These are phyloP conservation scores for Polysphondylium violaceum DNA, from an alignment of 78 protist species.

Conservation along the genomic window DNA sequence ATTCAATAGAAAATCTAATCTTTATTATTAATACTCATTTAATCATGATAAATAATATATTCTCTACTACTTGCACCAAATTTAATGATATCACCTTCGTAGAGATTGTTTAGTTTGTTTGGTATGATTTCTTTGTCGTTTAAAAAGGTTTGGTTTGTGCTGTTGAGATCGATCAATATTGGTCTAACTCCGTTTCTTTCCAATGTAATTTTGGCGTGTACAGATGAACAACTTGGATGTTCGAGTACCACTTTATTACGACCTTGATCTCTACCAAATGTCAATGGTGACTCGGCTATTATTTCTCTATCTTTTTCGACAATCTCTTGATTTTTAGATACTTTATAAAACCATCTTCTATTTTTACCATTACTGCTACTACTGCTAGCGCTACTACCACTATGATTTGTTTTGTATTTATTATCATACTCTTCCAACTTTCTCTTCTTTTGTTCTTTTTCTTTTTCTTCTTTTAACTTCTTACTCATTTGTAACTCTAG, in stretches of 20 bases:
- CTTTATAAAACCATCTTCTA: constrained; percentile 32
- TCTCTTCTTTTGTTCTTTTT: constrained; percentile 11
- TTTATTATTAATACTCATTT: constrained; percentile 3
- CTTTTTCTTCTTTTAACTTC: constrained; percentile 20
- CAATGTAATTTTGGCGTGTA: constrained; percentile 55
- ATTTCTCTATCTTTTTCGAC: not conserved
- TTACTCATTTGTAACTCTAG: constrained; percentile 9
- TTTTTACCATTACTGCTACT: not conserved
- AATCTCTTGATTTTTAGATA: constrained; percentile 26
- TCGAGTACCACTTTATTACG: constrained; percentile 36
- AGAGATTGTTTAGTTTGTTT: constrained; percentile 24
- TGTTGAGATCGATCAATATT: constrained; percentile 22
- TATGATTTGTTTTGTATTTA: not conserved
- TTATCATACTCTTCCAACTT: constrained; percentile 6
- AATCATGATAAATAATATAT: constrained; percentile 28
- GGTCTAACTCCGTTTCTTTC: not conserved
- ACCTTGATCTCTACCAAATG: constrained; percentile 54
- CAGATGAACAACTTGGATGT: constrained; percentile 59
- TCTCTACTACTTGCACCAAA: constrained; percentile 80
- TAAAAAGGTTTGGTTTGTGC: constrained; percentile 62
- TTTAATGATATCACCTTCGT: constrained; percentile 60
- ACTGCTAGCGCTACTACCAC: not conserved
- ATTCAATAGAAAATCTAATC: not conserved
- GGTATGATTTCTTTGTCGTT: constrained; percentile 58
- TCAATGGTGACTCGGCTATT: not conserved